Conservation (phyloP, 768 basidiomycete species). For the Neoboletus brunneissimus region DNA sequence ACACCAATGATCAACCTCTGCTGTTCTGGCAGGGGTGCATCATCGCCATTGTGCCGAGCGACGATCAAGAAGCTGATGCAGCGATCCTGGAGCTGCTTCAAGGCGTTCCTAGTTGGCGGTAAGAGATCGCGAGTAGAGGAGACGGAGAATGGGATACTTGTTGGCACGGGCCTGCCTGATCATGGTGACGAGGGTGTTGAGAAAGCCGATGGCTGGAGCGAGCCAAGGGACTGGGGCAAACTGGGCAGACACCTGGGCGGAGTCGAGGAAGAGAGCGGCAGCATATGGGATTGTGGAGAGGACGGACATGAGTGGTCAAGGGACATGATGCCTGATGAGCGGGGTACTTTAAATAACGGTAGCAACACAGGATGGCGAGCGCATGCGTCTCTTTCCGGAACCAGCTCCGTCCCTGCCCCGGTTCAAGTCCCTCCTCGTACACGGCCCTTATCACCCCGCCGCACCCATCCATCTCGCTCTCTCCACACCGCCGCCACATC, state of each 20-base stretch:
- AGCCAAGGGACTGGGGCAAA: slow-evolving; percentile 50
- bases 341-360: not conserved
- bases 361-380: slow-evolving; percentile 19
- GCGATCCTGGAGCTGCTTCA: slow-evolving; percentile 45
- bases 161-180: slow-evolving; percentile 49
- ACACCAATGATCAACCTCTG: slow-evolving; percentile 33
- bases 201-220: slow-evolving; percentile 38
- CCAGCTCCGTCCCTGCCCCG: slow-evolving; percentile 48
- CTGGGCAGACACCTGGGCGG: slow-evolving; percentile 45
- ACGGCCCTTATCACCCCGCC: slow-evolving; percentile 62
- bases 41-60: slow-evolving; percentile 35
- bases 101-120: slow-evolving; percentile 35
- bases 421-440: slow-evolving; percentile 58
- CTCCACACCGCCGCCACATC: slow-evolving; percentile 38
- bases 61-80: slow-evolving; percentile 43
- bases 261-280: slow-evolving; percentile 11
- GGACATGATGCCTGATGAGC: not conserved
- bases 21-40: slow-evolving; percentile 30
- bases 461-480: slow-evolving; percentile 68
- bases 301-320: slow-evolving; percentile 11
- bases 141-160: slow-evolving; percentile 33
- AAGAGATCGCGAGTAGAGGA: not conserved
- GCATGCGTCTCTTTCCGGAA: slow-evolving; percentile 41
- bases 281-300: slow-evolving; percentile 13
- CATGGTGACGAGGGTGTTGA: slow-evolving; percentile 44